These are phyloP conservation scores for Trichosanthes truncata DNA, from an alignment of 306 rosid species.

Conservation along the genomic window DNA sequence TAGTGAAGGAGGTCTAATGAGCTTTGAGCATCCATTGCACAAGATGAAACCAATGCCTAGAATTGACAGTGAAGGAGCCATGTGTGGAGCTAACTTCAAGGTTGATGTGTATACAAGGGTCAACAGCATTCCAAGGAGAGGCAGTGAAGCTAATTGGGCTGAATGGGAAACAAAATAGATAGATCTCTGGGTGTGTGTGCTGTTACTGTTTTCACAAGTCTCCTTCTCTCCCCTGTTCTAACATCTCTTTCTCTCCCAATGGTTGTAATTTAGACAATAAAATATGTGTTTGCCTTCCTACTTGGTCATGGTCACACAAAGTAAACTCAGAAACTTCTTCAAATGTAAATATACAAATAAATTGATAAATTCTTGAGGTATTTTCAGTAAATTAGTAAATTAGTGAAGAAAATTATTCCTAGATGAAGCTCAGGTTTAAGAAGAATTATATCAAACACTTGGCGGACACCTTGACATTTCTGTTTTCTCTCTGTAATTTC, in stretches of 20 bases:
- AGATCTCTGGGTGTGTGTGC: too few species aligned
- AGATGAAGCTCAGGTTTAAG: not conserved
- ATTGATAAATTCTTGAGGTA: not conserved
- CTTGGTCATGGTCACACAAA: not conserved
- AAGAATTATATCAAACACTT: not conserved
- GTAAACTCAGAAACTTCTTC: not conserved
- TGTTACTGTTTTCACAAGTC: not conserved
- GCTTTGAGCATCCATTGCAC: constrained; percentile 98
- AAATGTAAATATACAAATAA: not conserved
- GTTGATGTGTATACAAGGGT: constrained; percentile 66
- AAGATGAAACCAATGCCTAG: constrained; percentile 91
- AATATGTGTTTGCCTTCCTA: not conserved
- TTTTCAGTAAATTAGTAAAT: not conserved
- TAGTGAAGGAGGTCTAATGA: constrained; percentile 84
- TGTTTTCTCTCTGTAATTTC: not conserved
- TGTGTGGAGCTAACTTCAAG: constrained; percentile 93
- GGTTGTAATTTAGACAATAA: not conserved
- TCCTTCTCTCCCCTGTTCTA: not conserved
- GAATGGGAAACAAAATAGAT: constrained; percentile 46
- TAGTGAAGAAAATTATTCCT: not conserved
- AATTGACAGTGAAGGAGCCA: constrained; percentile 77
- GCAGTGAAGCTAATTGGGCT: constrained; percentile 74
- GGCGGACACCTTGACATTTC: not conserved
- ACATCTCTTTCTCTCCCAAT: not conserved
- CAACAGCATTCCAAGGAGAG: constrained; percentile 85